Conservation (phyloP, 164 flowering plant genomes). For the Annona cherimola region DNA sequence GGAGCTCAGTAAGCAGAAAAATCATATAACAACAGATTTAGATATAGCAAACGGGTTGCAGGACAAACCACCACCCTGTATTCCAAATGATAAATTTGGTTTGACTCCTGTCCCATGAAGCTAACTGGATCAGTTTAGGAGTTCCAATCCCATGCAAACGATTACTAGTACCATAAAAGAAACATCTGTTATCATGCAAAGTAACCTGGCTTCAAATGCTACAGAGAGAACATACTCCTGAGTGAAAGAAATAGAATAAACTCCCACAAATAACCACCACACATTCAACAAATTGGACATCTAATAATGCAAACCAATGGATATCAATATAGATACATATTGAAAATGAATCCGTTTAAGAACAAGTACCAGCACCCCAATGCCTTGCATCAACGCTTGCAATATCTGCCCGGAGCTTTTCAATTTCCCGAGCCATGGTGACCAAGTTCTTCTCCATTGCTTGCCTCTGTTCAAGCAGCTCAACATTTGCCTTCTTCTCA, state of each 20-base stretch:
- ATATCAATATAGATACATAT: neutral
- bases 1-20: neutral
- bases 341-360: neutral
- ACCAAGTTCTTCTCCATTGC: constrained; percentile 64
- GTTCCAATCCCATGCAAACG: neutral
- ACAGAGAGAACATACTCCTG: neutral
- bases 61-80: neutral
- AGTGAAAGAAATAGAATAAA: neutral
- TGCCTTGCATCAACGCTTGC: neutral
- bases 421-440: constrained; percentile 67
- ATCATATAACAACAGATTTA: neutral
- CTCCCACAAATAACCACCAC: neutral
- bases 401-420: constrained; percentile 50
- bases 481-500: constrained; percentile 65
- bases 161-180: neutral
- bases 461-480: constrained; percentile 46
- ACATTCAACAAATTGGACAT: neutral
- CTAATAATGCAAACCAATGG: neutral
- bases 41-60: neutral
- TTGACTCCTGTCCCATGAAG: neutral
- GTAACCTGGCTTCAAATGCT: neutral
- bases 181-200: neutral
- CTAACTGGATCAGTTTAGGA: neutral
- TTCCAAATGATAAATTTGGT: neutral
- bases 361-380: constrained; percentile 2